Conservation (phyloP, 345 rosid genomes). For the Aquilaria sinensis region DNA sequence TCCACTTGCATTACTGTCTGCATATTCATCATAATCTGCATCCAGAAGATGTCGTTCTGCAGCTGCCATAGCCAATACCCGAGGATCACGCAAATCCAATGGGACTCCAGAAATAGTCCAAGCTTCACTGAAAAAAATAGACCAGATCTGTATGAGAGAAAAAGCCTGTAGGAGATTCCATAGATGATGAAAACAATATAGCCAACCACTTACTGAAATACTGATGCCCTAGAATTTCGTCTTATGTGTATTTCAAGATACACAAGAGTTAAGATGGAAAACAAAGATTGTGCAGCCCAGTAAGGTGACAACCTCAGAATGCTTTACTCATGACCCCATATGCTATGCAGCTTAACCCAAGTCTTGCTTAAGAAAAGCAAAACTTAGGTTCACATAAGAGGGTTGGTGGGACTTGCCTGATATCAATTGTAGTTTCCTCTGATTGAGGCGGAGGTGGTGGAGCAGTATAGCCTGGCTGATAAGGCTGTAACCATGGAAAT, state of each 20-base stretch:
- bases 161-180: too few species aligned
- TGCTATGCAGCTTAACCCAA: too few species aligned
- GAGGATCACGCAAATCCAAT: slow-evolving; percentile 78
- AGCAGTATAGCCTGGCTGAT: slow-evolving; percentile 83
- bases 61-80: slow-evolving; percentile 81
- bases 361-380: too few species aligned
- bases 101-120: slow-evolving; percentile 80
- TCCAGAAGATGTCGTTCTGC: slow-evolving; percentile 92
- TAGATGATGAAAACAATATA: too few species aligned
- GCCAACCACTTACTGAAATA: too few species aligned
- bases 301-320: too few species aligned
- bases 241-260: too few species aligned
- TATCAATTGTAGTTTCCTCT: slow-evolving; percentile 69
- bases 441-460: slow-evolving; percentile 52
- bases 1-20: slow-evolving; percentile 84
- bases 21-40: slow-evolving; percentile 83
- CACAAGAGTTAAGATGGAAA: too few species aligned
- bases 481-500: slow-evolving; percentile 42
- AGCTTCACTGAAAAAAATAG: slow-evolving; percentile 36
- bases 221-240: too few species aligned
- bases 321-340: too few species aligned
- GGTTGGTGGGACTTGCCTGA: slow-evolving; percentile 45
- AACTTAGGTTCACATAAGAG: too few species aligned
- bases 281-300: too few species aligned
- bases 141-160: neutral